Base-by-base conservation (phyloP, 441 rosid species). In the Cnidoscolus chayamansa region DNA sequence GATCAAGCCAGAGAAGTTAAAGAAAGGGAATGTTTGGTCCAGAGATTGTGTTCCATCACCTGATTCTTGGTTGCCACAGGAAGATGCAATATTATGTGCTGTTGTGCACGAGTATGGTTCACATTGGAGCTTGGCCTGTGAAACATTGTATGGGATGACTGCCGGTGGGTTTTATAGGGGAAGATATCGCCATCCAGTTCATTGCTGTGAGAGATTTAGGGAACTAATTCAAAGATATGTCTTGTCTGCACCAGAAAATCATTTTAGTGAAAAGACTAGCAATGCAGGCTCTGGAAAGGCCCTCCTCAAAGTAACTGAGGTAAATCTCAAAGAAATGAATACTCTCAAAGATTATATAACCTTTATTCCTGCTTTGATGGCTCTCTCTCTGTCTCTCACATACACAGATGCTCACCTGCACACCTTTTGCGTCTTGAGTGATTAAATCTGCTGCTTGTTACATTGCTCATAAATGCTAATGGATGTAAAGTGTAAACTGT, bases 1-100 rank as follows among this genome's bases (percentile, higher is more conserved):
- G 83, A 87, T 96, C 83, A 94, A 86, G 84, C 89, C 96, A 16
- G 99, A 96, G 86, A 96, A 90, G 84, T 80, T 92, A 60, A 96
- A 87, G 82, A 96, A 88, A 79, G 96, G 97, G 58, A 92, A 92
- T 82, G 74, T 92, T 72, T 94, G 98, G 97, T 92, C 97, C 12
- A 94, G 89, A 78, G 99, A 94, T 76, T 92, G 94, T 84, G 91
- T 92, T 80, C 96, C 99, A 66, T 83, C 84, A 48, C 96, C 99
- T 76, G 98, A 90, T 86, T 82, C 80, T 76, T 96, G 99, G 99
- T 81, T 85, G 81, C 86, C 98, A 25, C 99, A 89, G 81, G 99
- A 96, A 86, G 98, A 96, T 86, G 98, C 99, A 74, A 74, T 94
- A 81, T 83, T 96, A 86, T 90, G 98, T 86, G 99, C 99, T 65